These are phyloP conservation scores for Sarcocystis neurona DNA, from an alignment of 169 alveolate species.

Conservation along the genomic window DNA sequence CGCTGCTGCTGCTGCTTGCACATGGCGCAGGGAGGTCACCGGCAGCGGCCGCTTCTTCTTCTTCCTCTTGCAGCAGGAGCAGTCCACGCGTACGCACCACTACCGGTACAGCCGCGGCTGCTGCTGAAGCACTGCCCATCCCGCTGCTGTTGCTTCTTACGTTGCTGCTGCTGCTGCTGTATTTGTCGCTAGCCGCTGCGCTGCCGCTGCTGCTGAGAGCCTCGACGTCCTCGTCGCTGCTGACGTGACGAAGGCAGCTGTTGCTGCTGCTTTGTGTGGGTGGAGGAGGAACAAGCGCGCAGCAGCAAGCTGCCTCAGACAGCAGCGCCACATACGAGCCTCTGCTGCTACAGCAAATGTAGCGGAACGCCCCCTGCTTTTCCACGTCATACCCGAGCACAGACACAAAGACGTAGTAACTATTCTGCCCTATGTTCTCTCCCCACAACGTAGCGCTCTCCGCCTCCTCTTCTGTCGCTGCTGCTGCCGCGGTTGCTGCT, in stretches of 20 bases:
- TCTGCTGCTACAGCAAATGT: background rate
- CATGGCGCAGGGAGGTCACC: too few species aligned
- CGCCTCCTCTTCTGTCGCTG: background rate
- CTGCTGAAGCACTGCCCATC: too few species aligned
- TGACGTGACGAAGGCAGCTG: background rate
- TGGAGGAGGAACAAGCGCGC: background rate
- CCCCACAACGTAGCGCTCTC: background rate
- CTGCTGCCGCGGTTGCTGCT: background rate
- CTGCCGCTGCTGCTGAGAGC: background rate
- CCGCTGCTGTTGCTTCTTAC: background rate
- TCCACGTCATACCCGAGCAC: conserved; percentile 7
- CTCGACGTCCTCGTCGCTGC: background rate
- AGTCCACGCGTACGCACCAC: background rate
- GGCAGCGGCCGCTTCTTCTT: too few species aligned
- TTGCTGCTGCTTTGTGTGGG: background rate
- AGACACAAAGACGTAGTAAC: background rate
- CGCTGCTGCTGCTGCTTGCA: too few species aligned
- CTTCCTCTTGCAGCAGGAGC: background rate
- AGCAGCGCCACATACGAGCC: background rate
- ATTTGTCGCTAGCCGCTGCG: background rate
- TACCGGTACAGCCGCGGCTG: background rate
- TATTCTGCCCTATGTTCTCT: too few species aligned
- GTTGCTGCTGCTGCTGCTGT: background rate
- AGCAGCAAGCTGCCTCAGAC: conserved; percentile 2
- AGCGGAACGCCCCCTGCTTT: background rate